These are phyloP conservation scores for Bidens hawaiensis DNA, from an alignment of 140 eudicot genomes.

Conservation along the genomic window DNA sequence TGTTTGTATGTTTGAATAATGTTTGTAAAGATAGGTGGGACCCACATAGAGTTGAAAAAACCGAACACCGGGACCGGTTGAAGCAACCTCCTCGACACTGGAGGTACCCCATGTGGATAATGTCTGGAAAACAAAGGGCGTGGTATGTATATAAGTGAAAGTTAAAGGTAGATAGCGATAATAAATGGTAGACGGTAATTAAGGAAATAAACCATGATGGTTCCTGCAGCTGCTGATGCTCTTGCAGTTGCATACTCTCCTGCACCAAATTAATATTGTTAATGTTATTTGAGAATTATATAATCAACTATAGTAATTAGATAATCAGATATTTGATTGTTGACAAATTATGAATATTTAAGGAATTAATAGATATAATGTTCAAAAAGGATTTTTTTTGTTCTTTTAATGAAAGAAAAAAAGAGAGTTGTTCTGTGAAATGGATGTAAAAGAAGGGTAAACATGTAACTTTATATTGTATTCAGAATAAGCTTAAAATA, in stretches of 20 bases:
- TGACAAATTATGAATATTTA: too few relatives aligned
- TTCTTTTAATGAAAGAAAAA: too few relatives aligned
- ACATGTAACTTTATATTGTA: not conserved
- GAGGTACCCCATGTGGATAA: conserved; percentile 86
- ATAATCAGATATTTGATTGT: too few relatives aligned
- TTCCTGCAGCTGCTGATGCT: conserved; percentile 85
- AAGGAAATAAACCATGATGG: conserved; percentile 67
- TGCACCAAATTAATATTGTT: conserved; percentile 26
- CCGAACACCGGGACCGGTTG: conserved; percentile 85
- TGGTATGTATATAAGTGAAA: not conserved
- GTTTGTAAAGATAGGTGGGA: conserved; percentile 3
- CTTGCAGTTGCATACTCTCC: conserved; percentile 94
- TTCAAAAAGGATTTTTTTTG: too few relatives aligned
- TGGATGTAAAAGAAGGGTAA: not conserved
- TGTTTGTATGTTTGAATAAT: conserved; percentile 3
- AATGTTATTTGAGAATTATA: too few relatives aligned
- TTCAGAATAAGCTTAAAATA: too few relatives aligned
- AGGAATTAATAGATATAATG: too few relatives aligned
- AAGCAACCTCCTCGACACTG: conserved; percentile 91
- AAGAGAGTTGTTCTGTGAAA: not conserved
- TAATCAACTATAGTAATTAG: too few relatives aligned
- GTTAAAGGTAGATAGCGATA: not conserved
- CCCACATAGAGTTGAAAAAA: conserved; percentile 95
- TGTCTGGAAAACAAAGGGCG: conserved; percentile 41
- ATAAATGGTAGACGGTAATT: not conserved